Evolutionary conservation across 345 rosid species (phyloP), one percentile per base, ranked within the genome.

Genomic region (Citrus cavaleriei): DNA sequence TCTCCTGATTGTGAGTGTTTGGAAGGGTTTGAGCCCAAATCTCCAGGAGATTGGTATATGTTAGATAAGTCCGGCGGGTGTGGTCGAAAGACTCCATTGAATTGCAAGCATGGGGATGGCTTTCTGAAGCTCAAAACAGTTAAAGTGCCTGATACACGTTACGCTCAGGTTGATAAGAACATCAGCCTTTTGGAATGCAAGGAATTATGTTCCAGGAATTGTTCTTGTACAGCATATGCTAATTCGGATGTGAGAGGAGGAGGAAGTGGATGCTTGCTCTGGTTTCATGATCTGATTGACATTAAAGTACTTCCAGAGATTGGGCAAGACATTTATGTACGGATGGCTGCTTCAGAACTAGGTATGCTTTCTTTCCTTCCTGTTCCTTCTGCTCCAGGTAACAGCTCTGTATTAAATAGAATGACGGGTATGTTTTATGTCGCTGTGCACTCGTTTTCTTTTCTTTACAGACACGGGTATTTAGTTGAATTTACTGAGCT

Each of bases 181-280:
- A 70, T 77, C 27, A 42, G 21, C 60, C 80, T 80, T 10, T 12
- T 8, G 27, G 80, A 80, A n/a, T 85, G 88, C 54, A 35, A 72
- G 57, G 37, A 38, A 38, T 7, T 27, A 34, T 82, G 88, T 32
- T 46, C 63, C 61, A 80, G 76, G 5, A 82, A 82, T 55, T 85
- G 88, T 40, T 80, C 85, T 30, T 85, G 88, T 65, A 78, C 80
- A 0, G 84, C 84, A 0, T 82, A 80, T 32, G 66, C 85, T 3
- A 74, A 61, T 61, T 61, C 73, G n/a, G 69, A 81, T 54, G 73
- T 81, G 57, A 59, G 25, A 25, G 74, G 9, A 10, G 68, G 72
- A 6, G 77, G 81, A 57, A 81, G 70, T 55, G 82, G 82, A 6
- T 84, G 84, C 22, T 46, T 46, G 51, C 51, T 46, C 51, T 46